Percentiles rank a stretch among this genome's conserved stretches.
These are phyloP conservation scores for Paulownia fortunei DNA, from an alignment of 257 asterid species.

Conservation along the genomic window DNA sequence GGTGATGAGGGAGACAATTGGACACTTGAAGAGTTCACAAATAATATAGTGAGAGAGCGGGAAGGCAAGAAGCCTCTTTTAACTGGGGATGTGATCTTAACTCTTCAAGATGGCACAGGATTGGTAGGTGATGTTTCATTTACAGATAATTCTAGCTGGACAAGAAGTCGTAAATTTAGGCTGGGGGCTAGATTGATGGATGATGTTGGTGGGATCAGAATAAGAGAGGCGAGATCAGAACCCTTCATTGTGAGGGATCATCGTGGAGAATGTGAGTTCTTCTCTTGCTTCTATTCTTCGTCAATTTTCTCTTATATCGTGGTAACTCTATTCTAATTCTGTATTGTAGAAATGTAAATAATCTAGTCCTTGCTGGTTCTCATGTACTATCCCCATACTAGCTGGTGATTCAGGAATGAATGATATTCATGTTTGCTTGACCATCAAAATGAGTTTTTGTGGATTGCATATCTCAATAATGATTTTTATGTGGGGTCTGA, in stretches of 20 bases:
- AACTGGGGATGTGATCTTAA: slow-evolving; percentile 65
- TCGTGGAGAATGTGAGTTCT: slow-evolving; percentile 87
- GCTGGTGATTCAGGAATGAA: neutral
- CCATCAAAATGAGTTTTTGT: neutral
- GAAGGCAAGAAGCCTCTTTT: slow-evolving; percentile 81
- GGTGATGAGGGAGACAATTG: slow-evolving; percentile 68
- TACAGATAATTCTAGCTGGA: slow-evolving; percentile 96
- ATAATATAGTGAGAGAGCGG: slow-evolving; percentile 73
- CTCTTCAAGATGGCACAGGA: slow-evolving; percentile 70
- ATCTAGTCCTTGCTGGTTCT: neutral
- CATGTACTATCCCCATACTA: neutral
- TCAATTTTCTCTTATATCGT: neutral
- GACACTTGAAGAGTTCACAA: slow-evolving; percentile 70
- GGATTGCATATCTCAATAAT: neutral
- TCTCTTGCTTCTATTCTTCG: neutral
- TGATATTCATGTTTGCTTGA: neutral
- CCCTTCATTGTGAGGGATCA: slow-evolving; percentile 88
- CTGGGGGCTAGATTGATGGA: slow-evolving; percentile 78
- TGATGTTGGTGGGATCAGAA: slow-evolving; percentile 53
- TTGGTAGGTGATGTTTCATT: slow-evolving; percentile 64
- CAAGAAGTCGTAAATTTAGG: slow-evolving; percentile 91
- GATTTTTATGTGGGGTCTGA: too few relatives aligned
- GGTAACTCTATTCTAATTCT: neutral
- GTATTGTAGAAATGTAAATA: neutral
- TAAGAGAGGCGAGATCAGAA: slow-evolving; percentile 83